These are phyloP conservation scores for Sphagnum tenellum DNA, from an alignment of 225 moss, liverwort and hornwort genomes.

Conservation along the genomic window DNA sequence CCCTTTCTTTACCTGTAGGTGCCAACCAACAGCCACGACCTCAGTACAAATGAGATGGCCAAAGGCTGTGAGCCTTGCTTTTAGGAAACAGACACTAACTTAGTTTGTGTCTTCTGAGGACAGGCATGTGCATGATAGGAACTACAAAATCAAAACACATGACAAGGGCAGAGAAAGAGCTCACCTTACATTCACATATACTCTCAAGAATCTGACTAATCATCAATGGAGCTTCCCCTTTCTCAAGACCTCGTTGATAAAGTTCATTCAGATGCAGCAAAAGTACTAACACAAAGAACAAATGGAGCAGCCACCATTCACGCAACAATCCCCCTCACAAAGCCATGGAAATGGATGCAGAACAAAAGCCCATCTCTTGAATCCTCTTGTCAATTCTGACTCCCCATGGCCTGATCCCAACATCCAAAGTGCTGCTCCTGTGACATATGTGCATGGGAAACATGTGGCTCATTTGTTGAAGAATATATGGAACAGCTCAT, in stretches of 20 bases:
- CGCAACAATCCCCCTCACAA: constrained; percentile 35
- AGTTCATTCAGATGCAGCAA: constrained; percentile 5
- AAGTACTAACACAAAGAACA: constrained; percentile 1
- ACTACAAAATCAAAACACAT: constrained; percentile 14
- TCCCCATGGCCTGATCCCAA: background rate
- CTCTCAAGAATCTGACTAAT: constrained; percentile 40
- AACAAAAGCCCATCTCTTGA: constrained; percentile 35
- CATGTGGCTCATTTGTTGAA: constrained; percentile 21
- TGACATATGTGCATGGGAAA: constrained; percentile 21
- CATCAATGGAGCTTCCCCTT: constrained; percentile 14
- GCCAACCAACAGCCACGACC: constrained; percentile 42
- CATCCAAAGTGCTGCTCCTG: constrained; percentile 24
- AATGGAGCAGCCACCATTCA: constrained; percentile 16
- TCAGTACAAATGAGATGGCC: constrained; percentile 36
- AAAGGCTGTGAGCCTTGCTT: constrained; percentile 7
- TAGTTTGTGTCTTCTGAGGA: background rate
- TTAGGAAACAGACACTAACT: constrained; percentile 14
- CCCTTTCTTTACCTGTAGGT: constrained; percentile 26
- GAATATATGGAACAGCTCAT: constrained; percentile 19
- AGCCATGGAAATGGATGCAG: constrained; percentile 26
- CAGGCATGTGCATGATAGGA: constrained; percentile 12
- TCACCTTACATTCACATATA: constrained; percentile 58
- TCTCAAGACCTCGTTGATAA: background rate
- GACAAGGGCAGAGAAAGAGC: constrained; percentile 28
- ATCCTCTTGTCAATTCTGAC: constrained; percentile 17